Base-by-base conservation (phyloP, 2,329 filamentous ascomycete genomes). In the Ophiocordyceps camponoti-rufipedis region DNA sequence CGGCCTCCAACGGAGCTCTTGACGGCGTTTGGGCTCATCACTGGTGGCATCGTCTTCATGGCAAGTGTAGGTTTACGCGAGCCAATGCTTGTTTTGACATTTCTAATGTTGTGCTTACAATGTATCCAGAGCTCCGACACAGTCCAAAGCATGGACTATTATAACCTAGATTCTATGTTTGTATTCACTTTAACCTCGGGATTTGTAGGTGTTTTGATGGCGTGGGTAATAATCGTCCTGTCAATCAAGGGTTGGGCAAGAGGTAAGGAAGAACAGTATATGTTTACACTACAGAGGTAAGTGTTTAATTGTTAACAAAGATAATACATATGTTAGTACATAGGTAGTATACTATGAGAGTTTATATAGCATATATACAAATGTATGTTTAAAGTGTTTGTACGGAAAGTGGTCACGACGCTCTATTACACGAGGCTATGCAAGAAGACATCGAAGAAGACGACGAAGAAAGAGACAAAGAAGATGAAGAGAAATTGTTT, bases 21-120 rank as follows among this genome's bases (percentile, higher is more conserved):
- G 44, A 72, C 83, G 0, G 70, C 86, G 0, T 96, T 96, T 58
- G 91, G 87, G 39, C 69, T 96, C 48, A 85, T 93, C 50, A 71
- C 84, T 1, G 89, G 91, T 28, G 89, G 91, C 6, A 69, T 93
- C 42, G 80, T 95, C 46, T 95, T 96, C 64, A 94, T 95, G 84
- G 72, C 84, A 49, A 94, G 86, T 59, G 80, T 83, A 67, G 69
- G 80, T 75, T 23, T 23, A 23, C 23, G 3, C 23, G 23, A 23
- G 23, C 23, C 23, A n/a, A 32, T 28, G 28, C 23, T 12, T 10
- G 29, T 16, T 12, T 5, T 11, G 2, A 28, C 28, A 8, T 33
- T 29, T 29, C 11, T 5, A 16, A 2, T 8, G 13, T 6, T 32
- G 5, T 3, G 47, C 52, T 59, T 50, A 60, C 48, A 28, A 33